Conservation (phyloP, 257 asterid species). For the Ophiorrhiza pumila region DNA sequence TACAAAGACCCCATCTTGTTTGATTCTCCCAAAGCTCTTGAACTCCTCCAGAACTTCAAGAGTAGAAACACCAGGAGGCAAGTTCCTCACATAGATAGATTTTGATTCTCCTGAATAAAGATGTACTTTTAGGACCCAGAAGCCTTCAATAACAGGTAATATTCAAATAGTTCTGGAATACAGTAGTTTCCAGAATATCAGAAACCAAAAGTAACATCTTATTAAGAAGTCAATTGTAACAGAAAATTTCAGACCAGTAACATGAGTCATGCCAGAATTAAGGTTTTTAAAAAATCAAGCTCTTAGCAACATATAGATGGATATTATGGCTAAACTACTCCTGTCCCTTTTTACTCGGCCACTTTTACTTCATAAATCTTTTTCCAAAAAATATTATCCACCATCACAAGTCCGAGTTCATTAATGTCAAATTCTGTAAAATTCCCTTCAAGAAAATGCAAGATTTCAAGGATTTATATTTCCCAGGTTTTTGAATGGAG, state of each 20-base stretch:
- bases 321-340: background rate
- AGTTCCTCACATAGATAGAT: conserved; percentile 78
- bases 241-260: background rate
- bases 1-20: conserved; percentile 73
- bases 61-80: conserved; percentile 57
- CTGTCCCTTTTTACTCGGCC: background rate
- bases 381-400: background rate
- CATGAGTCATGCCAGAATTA: too few species aligned
- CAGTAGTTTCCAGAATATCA: background rate
- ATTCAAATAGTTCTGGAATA: background rate
- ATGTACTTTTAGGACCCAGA: conserved; percentile 21
- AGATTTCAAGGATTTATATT: background rate
- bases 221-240: background rate
- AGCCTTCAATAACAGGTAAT: background rate
- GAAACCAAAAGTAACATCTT: background rate
- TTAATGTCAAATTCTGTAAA: background rate
- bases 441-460: background rate
- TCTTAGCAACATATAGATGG: background rate
- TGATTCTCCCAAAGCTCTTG: conserved; percentile 59
- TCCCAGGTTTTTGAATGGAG: background rate
- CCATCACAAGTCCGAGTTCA: background rate
- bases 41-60: conserved; percentile 69
- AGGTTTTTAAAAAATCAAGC: background rate
- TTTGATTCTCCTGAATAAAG: conserved; percentile 56
- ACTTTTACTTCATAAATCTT: background rate